These are phyloP conservation scores for Teunomyces barrocoloradensis DNA, from an alignment of 805 yeast species.

Conservation along the genomic window DNA sequence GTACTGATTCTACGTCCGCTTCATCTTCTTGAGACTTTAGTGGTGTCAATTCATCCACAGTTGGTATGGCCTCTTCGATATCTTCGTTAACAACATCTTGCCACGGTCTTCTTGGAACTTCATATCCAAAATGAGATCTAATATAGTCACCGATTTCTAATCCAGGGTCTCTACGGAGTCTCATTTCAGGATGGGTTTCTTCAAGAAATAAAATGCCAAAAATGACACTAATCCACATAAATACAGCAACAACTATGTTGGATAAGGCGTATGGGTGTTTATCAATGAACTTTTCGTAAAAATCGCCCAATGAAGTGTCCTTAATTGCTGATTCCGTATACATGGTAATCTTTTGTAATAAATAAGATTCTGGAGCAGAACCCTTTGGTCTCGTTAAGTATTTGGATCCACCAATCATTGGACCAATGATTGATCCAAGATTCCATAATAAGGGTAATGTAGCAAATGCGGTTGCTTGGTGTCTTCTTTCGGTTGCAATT, in stretches of 20 bases:
- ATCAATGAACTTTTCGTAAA: constrained; percentile 26
- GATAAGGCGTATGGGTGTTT: constrained; percentile 52
- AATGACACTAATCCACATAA: constrained; percentile 34
- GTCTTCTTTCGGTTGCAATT: constrained; percentile 51
- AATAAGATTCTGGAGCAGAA: not conserved
- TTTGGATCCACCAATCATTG: constrained; percentile 53
- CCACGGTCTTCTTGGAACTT: constrained; percentile 1
- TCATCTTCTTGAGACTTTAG: not conserved
- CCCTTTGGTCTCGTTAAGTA: constrained; percentile 46
- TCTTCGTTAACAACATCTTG: not conserved
- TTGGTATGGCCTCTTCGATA: not conserved
- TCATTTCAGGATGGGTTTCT: constrained; percentile 47
- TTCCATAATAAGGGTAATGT: constrained; percentile 62
- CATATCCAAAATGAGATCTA: not conserved
- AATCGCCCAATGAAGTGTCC: not conserved
- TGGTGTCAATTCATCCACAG: not conserved
- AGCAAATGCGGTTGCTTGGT: constrained; percentile 62
- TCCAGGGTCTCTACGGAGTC: constrained; percentile 42
- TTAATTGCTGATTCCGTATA: not conserved
- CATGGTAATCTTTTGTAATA: not conserved
- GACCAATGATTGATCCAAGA: constrained; percentile 60
- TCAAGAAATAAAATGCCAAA: constrained; percentile 48
- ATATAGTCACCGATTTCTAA: constrained; percentile 43
- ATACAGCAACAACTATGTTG: constrained; percentile 44
- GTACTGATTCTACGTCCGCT: not conserved